A percentile compares a stretch with the other conserved stretches of the same genome.
phyloP scores from a whole-genome alignment of 2,329 filamentous ascomycete genomes.

The Diaporthe sp. region DNA sequence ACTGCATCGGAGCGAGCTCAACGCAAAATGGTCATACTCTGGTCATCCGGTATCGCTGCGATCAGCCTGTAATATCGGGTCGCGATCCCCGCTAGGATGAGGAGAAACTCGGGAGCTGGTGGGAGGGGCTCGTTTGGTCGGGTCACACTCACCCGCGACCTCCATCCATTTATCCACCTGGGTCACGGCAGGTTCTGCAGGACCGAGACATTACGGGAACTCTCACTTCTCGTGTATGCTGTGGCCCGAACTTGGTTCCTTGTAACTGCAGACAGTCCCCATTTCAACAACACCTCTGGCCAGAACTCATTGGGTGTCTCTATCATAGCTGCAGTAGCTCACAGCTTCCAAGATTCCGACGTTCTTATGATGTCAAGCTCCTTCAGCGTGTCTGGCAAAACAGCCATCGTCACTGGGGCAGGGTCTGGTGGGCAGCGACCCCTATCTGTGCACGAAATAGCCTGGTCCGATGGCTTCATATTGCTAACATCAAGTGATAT shows the following conservation, averaged over 20 bases:
- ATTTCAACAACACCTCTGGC: not conserved
- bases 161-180: not conserved
- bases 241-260: not conserved
- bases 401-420: slow-evolving; percentile 64
- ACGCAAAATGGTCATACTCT: not conserved
- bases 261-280: not conserved
- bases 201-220: not conserved
- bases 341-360: not conserved
- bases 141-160: not conserved
- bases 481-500: slow-evolving; percentile 1
- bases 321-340: not conserved
- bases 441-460: not conserved
- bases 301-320: too few relatives aligned
- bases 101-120: not conserved
- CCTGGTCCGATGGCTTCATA: not conserved
- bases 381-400: slow-evolving; percentile 51
- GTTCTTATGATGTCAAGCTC: not conserved
- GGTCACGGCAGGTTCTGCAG: not conserved
- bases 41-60: slow-evolving; percentile 14
- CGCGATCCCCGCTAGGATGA: not conserved
- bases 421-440: slow-evolving; percentile 55
- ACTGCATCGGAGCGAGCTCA: not conserved
- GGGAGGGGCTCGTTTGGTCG: slow-evolving; percentile 9
- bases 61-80: not conserved
- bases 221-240: not conserved